These are phyloP conservation scores for Hymenoscyphus occultus DNA, from an alignment of 2,329 filamentous ascomycete species.

Conservation along the genomic window DNA sequence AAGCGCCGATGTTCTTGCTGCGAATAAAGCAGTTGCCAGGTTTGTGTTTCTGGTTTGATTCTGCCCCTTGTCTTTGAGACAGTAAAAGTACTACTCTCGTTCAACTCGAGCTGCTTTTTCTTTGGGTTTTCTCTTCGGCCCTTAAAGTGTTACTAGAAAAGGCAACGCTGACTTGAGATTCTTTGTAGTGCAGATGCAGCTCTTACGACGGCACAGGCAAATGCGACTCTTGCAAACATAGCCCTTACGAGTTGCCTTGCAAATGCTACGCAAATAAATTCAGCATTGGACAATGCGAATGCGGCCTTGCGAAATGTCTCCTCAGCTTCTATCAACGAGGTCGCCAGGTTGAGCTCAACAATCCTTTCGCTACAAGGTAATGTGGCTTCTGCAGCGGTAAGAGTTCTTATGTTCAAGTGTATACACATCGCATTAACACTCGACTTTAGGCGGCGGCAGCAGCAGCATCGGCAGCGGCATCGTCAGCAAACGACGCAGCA, in stretches of 20 bases:
- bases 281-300: background rate
- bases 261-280: background rate
- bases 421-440: background rate
- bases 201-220: too few relatives aligned
- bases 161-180: too few relatives aligned
- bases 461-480: conserved; percentile 18
- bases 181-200: too few relatives aligned
- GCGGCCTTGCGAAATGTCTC: background rate
- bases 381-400: conserved; percentile 17
- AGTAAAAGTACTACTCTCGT: too few relatives aligned
- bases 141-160: too few relatives aligned
- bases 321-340: conserved; percentile 21
- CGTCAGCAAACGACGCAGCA: conserved; percentile 19
- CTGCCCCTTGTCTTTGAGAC: too few relatives aligned
- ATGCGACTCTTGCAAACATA: conserved; percentile 9
- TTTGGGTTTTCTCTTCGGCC: too few relatives aligned
- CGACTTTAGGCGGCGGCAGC: conserved; percentile 17
- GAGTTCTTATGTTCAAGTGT: background rate
- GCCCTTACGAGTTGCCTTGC: conserved; percentile 16
- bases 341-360: conserved; percentile 21
- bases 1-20: conserved; percentile 17
- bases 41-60: too few relatives aligned
- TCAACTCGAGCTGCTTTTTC: too few relatives aligned
- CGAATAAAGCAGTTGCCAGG: conserved; percentile 15
- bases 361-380: conserved; percentile 16